phyloP scores from a whole-genome alignment of 352 stramenopile species.

The Phytophthora podocarpi region DNA sequence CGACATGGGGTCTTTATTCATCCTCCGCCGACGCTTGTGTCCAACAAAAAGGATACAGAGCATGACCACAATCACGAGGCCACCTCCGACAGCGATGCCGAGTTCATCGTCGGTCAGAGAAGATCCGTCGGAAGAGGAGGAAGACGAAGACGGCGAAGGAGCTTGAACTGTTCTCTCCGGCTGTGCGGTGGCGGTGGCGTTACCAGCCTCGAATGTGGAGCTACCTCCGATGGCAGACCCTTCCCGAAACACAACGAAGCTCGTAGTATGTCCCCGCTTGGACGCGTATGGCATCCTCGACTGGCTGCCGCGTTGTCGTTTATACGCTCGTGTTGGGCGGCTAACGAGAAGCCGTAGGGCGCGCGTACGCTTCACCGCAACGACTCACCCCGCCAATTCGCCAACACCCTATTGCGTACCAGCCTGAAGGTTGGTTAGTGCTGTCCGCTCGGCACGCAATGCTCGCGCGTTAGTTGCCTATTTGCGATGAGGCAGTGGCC shows the following conservation, averaged over 20 bases:
- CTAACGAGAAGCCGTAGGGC: constrained; percentile 14
- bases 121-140: constrained; percentile 17
- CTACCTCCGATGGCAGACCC: constrained; percentile 1
- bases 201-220: constrained; percentile 8
- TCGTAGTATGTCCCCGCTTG: constrained; percentile 10
- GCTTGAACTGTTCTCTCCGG: constrained; percentile 24
- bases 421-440: constrained; percentile 29
- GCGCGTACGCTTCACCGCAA: constrained; percentile 31
- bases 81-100: constrained; percentile 27
- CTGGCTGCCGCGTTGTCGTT: not conserved
- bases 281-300: constrained; percentile 11
- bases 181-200: not conserved
- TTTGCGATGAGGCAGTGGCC: constrained; percentile 26
- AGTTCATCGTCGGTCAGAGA: constrained; percentile 26
- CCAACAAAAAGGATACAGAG: constrained; percentile 28
- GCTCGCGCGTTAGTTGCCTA: constrained; percentile 15
- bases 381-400: constrained; percentile 16
- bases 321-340: constrained; percentile 1
- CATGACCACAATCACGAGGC: constrained; percentile 25
- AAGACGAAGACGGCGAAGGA: constrained; percentile 4
- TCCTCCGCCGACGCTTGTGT: constrained; percentile 20
- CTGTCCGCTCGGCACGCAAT: constrained; percentile 4
- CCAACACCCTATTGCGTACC: constrained; percentile 22
- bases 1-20: constrained; percentile 11
- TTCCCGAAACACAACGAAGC: constrained; percentile 12